Evolutionary conservation across 495 filamentous ascomycete genomes (phyloP).

Genomic region (Trichoderma reesei): DNA sequence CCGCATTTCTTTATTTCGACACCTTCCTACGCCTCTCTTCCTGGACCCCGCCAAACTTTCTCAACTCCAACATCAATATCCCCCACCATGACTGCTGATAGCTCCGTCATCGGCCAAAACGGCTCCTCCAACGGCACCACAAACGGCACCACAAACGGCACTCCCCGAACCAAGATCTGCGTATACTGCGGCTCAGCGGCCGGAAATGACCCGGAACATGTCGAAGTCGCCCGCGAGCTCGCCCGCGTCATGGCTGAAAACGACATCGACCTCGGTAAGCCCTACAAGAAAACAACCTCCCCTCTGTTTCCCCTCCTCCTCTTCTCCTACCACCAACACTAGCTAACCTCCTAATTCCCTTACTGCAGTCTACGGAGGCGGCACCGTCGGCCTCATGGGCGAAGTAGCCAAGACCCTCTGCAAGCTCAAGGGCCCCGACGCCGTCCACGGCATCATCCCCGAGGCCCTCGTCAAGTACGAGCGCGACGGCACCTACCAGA

Average conservation of each 20-base stretch:
- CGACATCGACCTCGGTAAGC: conserved; percentile 54
- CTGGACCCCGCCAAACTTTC: background rate
- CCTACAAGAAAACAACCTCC: background rate
- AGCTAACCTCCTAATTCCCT: conserved; percentile 1
- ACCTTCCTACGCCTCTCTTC: no score
- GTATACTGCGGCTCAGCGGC: conserved; percentile 74
- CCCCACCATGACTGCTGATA: conserved; percentile 32
- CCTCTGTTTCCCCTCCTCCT: background rate
- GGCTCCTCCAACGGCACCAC: conserved; percentile 18
- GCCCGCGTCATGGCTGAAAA: conserved; percentile 62
- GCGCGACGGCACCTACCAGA: conserved; percentile 42
- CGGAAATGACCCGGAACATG: conserved; percentile 57
- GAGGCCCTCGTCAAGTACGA: conserved; percentile 74
- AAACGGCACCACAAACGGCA: conserved; percentile 18
- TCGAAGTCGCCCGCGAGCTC: conserved; percentile 69
- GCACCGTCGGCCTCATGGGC: conserved; percentile 91
- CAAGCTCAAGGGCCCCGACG: conserved; percentile 63
- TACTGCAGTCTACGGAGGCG: conserved; percentile 73
- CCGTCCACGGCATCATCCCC: conserved; percentile 91
- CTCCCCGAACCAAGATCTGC: conserved; percentile 48
- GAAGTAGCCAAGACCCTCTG: conserved; percentile 84
- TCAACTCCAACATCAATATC: background rate
- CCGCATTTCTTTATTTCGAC: no score
- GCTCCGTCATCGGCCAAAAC: conserved; percentile 24
- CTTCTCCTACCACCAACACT: background rate